Evolutionary conservation across 2,329 filamentous ascomycete genomes (phyloP).

Genomic region (Neonectria ditissima): DNA sequence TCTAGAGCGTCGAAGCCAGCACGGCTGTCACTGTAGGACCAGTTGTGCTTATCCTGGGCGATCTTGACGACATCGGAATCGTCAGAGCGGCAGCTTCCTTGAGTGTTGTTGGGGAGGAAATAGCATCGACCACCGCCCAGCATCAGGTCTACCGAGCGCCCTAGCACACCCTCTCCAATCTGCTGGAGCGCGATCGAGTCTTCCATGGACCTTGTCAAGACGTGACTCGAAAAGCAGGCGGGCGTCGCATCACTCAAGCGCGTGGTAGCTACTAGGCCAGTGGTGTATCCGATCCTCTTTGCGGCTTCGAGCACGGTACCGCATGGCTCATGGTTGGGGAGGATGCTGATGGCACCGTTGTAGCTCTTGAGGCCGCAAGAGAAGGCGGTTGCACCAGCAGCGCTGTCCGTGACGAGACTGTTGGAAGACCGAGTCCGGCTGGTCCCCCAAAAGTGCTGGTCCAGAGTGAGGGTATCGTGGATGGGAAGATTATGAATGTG

Average conservation of each 20-base stretch:
- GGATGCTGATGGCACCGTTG: conserved; percentile 92
- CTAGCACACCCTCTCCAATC: conserved; percentile 87
- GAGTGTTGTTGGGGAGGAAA: conserved; percentile 85
- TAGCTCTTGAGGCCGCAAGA: conserved; percentile 94
- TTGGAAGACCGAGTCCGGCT: conserved; percentile 87
- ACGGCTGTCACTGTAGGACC: conserved; percentile 80
- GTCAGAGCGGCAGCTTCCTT: conserved; percentile 85
- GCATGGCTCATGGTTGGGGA: conserved; percentile 87
- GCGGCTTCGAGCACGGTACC: conserved; percentile 94
- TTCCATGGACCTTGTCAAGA: conserved; percentile 81
- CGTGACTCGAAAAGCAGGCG: conserved; percentile 93
- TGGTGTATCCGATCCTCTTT: conserved; percentile 90
- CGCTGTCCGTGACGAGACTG: conserved; percentile 92
- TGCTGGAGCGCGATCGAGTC: conserved; percentile 94
- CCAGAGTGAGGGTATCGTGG: conserved; percentile 81
- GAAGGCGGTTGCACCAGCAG: conserved; percentile 97
- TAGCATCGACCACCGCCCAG: conserved; percentile 93
- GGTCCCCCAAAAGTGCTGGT: conserved; percentile 90
- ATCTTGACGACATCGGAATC: conserved; percentile 78
- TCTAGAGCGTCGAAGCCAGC: conserved; percentile 80
- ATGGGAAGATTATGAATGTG: conserved; percentile 77
- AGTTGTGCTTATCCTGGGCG: conserved; percentile 81
- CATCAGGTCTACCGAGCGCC: conserved; percentile 90
- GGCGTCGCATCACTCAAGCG: conserved; percentile 96
- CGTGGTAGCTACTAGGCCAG: conserved; percentile 94